A percentile compares a stretch with the other conserved stretches of the same genome.
Evolutionary conservation across 176 grass and related monocot genomes (phyloP).

Genomic region (Zizania latifolia): DNA sequence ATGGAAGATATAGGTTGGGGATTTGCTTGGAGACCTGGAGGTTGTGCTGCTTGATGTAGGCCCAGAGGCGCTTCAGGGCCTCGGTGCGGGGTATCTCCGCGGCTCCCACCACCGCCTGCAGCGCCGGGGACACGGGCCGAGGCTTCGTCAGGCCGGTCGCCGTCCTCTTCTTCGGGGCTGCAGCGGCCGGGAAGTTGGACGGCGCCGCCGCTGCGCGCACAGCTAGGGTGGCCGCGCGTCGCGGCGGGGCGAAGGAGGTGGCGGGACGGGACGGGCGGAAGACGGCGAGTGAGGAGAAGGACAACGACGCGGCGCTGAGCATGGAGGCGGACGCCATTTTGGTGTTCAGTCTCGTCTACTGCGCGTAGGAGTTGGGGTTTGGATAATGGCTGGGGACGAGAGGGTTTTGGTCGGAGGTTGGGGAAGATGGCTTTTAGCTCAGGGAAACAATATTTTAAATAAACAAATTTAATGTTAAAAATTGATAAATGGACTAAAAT

Average conservation of each 20-base stretch:
- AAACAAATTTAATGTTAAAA: no score
- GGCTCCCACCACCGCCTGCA: conserved; percentile 69
- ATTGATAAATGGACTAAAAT: no score
- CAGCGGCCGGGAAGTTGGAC: conserved; percentile 21
- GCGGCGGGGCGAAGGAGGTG: background rate
- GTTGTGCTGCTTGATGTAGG: conserved; percentile 79
- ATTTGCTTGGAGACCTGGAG: conserved; percentile 54
- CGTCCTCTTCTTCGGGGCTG: conserved; percentile 42
- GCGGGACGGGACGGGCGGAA: background rate
- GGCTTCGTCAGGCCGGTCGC: conserved; percentile 67
- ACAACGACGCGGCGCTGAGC: conserved; percentile 21
- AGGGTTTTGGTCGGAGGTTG: no score
- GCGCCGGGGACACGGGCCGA: conserved; percentile 45
- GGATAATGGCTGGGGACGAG: conserved; percentile 32
- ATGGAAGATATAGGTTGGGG: background rate
- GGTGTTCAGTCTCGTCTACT: background rate
- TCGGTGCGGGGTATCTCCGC: conserved; percentile 72
- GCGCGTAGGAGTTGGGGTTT: background rate
- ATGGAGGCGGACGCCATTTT: conserved; percentile 45
- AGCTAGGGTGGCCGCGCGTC: background rate
- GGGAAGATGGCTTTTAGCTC: no score
- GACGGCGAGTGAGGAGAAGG: conserved; percentile 20
- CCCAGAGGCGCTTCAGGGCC: conserved; percentile 83
- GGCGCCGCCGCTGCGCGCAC: conserved; percentile 23
- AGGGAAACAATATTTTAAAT: no score